These are phyloP conservation scores for Arabidopsis thaliana DNA, from an alignment of 345 rosid species.

Conservation along the genomic window TAIR10.1 NC_003075.7:8631001-8631500, in stretches of 20 bases:
- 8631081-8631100: conserved; percentile 99
- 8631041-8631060: conserved; percentile 28
- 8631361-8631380: conserved; percentile 5
- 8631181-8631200: not conserved
- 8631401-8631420: conserved; percentile 89
- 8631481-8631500: conserved; percentile 51
- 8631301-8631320: conserved; percentile 32
- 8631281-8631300: conserved; percentile 89
- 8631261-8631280: conserved; percentile 93
- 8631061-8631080: conserved; percentile 91
- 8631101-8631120: conserved; percentile 97
- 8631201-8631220: not conserved
- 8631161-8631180: not conserved
- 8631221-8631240: conserved; percentile 59
- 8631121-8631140: conserved; percentile 95
- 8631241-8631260: conserved; percentile 90
- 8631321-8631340: not conserved
- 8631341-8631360: not conserved
- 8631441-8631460: conserved; percentile 14
- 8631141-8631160: conserved; percentile 73
- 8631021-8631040: not conserved
- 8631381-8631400: conserved; percentile 85
- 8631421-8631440: conserved; percentile 74
- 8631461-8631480: not conserved
- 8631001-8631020: conserved; percentile 9